Percentiles rank a stretch among this genome's conserved stretches.
phyloP scores from a whole-genome alignment of 495 filamentous ascomycete genomes.

The Chaetomium fimeti region DNA sequence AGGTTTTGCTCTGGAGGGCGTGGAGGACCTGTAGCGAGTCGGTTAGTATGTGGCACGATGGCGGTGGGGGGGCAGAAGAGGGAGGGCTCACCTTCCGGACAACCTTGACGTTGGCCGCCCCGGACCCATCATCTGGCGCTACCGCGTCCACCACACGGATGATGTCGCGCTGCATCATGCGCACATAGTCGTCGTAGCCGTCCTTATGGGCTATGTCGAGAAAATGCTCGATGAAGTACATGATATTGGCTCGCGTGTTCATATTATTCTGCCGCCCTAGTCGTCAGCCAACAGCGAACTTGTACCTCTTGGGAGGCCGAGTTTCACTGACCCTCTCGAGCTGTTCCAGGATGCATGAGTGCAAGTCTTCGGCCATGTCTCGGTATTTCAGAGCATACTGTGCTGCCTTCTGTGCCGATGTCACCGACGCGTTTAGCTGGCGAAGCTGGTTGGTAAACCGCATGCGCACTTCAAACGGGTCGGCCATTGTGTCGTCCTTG shows the following conservation, averaged over 20 bases:
- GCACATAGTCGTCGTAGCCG: conserved; percentile 70
- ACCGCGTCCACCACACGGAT: conserved; percentile 84
- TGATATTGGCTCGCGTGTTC: conserved; percentile 97
- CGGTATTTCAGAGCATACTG: conserved; percentile 90
- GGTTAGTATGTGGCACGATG: not conserved
- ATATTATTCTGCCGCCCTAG: conserved; percentile 66
- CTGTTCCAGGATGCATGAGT: conserved; percentile 95
- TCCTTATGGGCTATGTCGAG: conserved; percentile 81
- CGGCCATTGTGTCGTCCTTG: conserved; percentile 59
- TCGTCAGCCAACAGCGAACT: not conserved
- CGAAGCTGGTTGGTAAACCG: conserved; percentile 87
- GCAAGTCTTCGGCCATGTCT: conserved; percentile 93
- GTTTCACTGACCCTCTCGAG: conserved; percentile 67
- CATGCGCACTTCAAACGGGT: conserved; percentile 98
- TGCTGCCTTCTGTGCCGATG: conserved; percentile 86
- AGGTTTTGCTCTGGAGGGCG: conserved; percentile 62
- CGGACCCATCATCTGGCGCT: conserved; percentile 81
- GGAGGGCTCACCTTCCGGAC: conserved; percentile 62
- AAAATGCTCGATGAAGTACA: conserved; percentile 97
- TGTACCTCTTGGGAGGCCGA: not conserved
- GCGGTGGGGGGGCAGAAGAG: not conserved
- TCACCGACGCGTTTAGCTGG: conserved; percentile 83
- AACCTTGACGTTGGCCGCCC: conserved; percentile 91
- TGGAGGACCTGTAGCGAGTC: conserved; percentile 56
- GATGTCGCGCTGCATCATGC: conserved; percentile 94